phyloP scores from a whole-genome alignment of 805 yeast species.

The Ogataea nakhonphanomensis region DNA sequence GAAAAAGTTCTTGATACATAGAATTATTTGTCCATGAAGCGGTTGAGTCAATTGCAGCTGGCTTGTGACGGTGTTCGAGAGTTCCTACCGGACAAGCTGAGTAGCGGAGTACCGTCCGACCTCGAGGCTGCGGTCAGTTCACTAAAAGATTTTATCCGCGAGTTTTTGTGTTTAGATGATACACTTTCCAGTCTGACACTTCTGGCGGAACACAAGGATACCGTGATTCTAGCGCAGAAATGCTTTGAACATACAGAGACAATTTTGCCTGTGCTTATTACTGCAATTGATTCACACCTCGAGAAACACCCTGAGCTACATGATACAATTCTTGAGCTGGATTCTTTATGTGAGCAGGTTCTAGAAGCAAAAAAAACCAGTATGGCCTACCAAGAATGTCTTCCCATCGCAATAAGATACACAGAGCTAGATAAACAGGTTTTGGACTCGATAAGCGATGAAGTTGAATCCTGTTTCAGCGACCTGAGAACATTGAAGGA shows the following conservation, averaged over 20 bases:
- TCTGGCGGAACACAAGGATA: conserved; percentile 1
- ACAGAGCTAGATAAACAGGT: conserved; percentile 41
- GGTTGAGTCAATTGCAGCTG: conserved; percentile 4
- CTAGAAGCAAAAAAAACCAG: conserved; percentile 28
- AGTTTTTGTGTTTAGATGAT: conserved; percentile 1
- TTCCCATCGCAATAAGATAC: conserved; percentile 42
- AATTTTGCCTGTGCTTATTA: conserved; percentile 1
- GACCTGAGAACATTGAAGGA: conserved; percentile 37
- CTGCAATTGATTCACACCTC: conserved; percentile 26
- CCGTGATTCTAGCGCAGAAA: background rate
- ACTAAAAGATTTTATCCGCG: background rate
- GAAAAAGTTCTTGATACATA: conserved; percentile 9
- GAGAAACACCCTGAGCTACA: conserved; percentile 6
- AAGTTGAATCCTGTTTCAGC: conserved; percentile 36
- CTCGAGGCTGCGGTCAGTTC: background rate
- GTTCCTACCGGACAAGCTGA: background rate
- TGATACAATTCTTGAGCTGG: conserved; percentile 15
- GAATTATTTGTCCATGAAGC: conserved; percentile 3
- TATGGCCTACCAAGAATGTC: conserved; percentile 28
- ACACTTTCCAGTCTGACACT: conserved; percentile 2
- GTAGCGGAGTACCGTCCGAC: background rate
- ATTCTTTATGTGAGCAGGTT: conserved; percentile 31
- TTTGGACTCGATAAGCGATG: conserved; percentile 40
- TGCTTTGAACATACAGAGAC: conserved; percentile 1
- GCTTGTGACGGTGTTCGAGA: conserved; percentile 1